Evolutionary conservation across 2,329 filamentous ascomycete genomes (phyloP), one percentile per base, ranked within the genome.

Genomic region (Phyllosticta paracitricarpa): DNA sequence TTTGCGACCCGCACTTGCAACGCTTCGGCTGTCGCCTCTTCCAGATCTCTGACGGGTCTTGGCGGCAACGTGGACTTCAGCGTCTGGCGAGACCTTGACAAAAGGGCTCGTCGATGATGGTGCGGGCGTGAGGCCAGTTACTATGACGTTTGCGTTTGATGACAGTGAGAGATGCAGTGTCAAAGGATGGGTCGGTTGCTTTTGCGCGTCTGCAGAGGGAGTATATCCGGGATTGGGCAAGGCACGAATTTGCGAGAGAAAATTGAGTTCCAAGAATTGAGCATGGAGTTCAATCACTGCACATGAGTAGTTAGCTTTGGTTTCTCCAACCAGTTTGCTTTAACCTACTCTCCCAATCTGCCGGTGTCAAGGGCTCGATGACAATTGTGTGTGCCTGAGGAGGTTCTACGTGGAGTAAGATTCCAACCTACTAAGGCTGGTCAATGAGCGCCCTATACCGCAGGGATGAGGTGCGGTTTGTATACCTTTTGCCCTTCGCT

Each of bases 51-150:
- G 81, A 61, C 93, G 84, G 26, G 87, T 88, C 77, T 99, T 99
- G 0, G 94, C 94, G 3, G 94, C 94, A 63, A 99, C 94, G 65
- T 97, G 96, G 57, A 99, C 92, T 75, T 99, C 94, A 24, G 93
- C 93, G 71, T 97, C 91, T 0, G 92, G 89, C 0, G 90, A 89
- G 57, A 99, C 89, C 74, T 97, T 97, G 26, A 89, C 91, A 71
- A 99, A 99, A 0, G 89, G 82, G 1, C 84, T 82, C 56, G 86
- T 83, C 2, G 84, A 78, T 1, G 88, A 74, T 3, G 86, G 85
- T 0, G 85, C 79, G 1, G 94, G 94, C 1, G 88, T 85, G n/a
- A 99, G 79, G 1, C 90, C 91, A 6, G 90, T 85, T 8, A 97
- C 84, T 61, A 86, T 86, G 64, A 99, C 91, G 69, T 92, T 97